Evolutionary conservation across 345 rosid genomes (phyloP).

Genomic region (Linum tenue): DNA sequence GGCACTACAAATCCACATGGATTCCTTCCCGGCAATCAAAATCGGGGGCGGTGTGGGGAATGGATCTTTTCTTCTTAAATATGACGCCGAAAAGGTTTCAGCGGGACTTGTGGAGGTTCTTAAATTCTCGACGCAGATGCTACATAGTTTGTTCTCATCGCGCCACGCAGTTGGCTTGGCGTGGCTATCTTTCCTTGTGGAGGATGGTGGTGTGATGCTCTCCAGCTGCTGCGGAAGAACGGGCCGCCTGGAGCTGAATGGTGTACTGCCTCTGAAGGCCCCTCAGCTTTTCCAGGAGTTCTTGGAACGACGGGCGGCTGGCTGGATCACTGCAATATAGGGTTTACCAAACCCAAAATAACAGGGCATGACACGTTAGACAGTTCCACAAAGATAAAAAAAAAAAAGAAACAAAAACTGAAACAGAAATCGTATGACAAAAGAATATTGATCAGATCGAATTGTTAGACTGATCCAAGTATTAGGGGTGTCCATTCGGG

Average conservation of each 20-base stretch:
- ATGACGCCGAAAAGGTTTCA: neutral
- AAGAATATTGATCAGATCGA: too few relatives aligned
- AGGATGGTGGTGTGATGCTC: neutral
- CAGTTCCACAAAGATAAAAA: too few relatives aligned
- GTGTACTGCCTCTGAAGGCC: constrained; percentile 64
- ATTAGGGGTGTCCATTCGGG: too few relatives aligned
- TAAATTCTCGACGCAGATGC: too few relatives aligned
- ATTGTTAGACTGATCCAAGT: too few relatives aligned
- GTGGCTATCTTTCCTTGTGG: neutral
- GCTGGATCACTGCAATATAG: constrained; percentile 52
- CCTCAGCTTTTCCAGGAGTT: constrained; percentile 66
- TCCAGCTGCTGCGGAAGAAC: constrained; percentile 20
- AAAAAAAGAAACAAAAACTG: too few relatives aligned
- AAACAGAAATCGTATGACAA: too few relatives aligned
- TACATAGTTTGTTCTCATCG: neutral
- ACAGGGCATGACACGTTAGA: too few relatives aligned
- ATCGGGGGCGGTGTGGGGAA: too few relatives aligned
- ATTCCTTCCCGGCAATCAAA: too few relatives aligned
- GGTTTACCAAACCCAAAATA: too few relatives aligned
- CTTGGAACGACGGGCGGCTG: constrained; percentile 75
- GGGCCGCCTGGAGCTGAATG: constrained; percentile 60
- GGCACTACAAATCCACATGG: neutral
- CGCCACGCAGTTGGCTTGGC: neutral
- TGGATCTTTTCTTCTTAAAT: neutral
- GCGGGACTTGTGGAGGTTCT: neutral